Base-by-base conservation (phyloP, 257 asterid genomes). In the Cruciata laevipes region DNA sequence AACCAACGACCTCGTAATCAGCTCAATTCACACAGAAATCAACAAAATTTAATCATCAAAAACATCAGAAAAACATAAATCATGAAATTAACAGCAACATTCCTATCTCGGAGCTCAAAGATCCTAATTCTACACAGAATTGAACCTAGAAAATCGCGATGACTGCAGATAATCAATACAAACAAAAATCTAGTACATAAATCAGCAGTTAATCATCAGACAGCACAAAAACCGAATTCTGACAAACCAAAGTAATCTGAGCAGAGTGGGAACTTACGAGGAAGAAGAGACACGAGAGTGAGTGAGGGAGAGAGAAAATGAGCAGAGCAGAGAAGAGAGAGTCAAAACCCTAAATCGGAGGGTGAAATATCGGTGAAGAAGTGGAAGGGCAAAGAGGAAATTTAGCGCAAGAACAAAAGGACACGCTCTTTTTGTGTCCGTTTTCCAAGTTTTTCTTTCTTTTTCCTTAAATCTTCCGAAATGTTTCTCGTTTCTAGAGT, bases 301-400 rank as follows among this genome's bases (percentile, higher is more conserved):
- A 60, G 65, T 60, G 42, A 60, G 18, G 42, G 66, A 75, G 55
- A 27, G 64, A 67, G 74, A 62, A 7, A 66, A 14, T 12, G n/a
- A 59, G 42, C 65, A 60, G n/a, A 59, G 42, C 65, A 60, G 24
- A 44, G 42, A 25, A 61, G 63, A 25, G 63, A 53, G 73, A 61
- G 76, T 74, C 77, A 75, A 76, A 82, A 76, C 84, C 87, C 84
- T 76, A 74, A 80, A 77, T 77, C 78, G 79, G 64, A 67, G n/a
- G 64, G 47, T 51, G 68, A 78, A 76, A 74, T 75, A 74, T 77
- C 65, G 37, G 68, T 23, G 78, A 69, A 58, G 69, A 63, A 70
- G 6, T 71, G 76, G 8, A 73, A 67, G 76, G 80, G 78, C 75
- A 78, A 76, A 70, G 66, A 76, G 62, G 68, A 69, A 67, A 78